Conservation (phyloP, 139 green algal genomes). For the Chlamydomonas sp. region DNA sequence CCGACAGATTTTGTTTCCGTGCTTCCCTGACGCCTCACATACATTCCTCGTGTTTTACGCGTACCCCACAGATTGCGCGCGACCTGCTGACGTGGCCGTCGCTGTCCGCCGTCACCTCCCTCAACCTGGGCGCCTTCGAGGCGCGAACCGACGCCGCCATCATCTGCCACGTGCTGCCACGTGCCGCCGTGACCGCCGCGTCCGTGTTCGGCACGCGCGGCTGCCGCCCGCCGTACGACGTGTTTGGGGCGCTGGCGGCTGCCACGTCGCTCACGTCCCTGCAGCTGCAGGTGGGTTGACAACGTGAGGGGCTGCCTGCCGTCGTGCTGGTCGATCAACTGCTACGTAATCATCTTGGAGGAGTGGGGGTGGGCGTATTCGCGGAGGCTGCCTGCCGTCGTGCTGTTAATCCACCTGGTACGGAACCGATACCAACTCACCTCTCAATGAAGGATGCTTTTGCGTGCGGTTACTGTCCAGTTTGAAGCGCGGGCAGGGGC, state of each 20-base stretch:
- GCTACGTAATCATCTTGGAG: too few species aligned
- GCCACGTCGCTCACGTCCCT: slow-evolving; percentile 6
- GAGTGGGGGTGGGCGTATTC: background rate
- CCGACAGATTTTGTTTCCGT: background rate
- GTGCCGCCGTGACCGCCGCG: background rate
- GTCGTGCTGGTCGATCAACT: too few species aligned
- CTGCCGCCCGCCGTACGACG: slow-evolving; percentile 26
- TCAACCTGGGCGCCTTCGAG: slow-evolving; percentile 28
- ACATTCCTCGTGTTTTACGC: background rate
- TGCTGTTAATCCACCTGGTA: too few species aligned
- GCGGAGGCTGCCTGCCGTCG: too few species aligned
- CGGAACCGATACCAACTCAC: too few species aligned
- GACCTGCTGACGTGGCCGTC: slow-evolving; percentile 32
- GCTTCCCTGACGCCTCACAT: background rate
- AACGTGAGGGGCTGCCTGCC: too few species aligned
- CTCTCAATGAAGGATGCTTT: too few species aligned
- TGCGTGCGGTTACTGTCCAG: too few species aligned
- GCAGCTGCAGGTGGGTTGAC: background rate
- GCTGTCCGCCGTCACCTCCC: slow-evolving; percentile 8
- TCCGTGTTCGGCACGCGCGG: slow-evolving; percentile 9
- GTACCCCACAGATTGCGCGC: slow-evolving; percentile 8
- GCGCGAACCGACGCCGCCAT: slow-evolving; percentile 21
- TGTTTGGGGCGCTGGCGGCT: slow-evolving; percentile 1
- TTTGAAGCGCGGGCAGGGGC: too few species aligned
- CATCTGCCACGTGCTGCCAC: slow-evolving; percentile 14